A percentile compares a stretch with the other conserved stretches of the same genome.
These are phyloP conservation scores for Yamadazyma atmosphaerica DNA, from an alignment of 1,139 yeast species.

Conservation along the genomic window DNA sequence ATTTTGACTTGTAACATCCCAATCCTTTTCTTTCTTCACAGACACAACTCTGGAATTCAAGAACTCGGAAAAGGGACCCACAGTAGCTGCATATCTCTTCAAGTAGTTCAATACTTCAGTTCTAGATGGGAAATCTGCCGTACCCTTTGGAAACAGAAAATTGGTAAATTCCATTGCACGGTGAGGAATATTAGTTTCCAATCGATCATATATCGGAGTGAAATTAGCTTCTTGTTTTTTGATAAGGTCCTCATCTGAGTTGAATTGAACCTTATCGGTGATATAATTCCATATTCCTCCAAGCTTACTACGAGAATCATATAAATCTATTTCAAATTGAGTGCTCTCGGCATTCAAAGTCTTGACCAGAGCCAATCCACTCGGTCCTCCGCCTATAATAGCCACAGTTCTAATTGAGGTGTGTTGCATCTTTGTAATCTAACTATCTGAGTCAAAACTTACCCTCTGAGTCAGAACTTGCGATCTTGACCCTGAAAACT, in stretches of 20 bases:
- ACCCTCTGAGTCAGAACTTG: too few species aligned
- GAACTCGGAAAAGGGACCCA: slow-evolving; percentile 18
- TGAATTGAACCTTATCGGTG: slow-evolving; percentile 21
- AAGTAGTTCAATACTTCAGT: slow-evolving; percentile 39
- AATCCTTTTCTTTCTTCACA: slow-evolving; percentile 16
- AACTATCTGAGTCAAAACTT: too few species aligned
- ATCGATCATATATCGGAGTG: slow-evolving; percentile 47
- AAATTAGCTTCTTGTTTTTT: slow-evolving; percentile 20
- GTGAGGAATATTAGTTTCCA: slow-evolving; percentile 49
- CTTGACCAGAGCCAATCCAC: slow-evolving; percentile 51
- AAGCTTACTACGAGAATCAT: slow-evolving; percentile 38
- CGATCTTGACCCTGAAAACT: too few species aligned
- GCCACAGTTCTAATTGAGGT: slow-evolving; percentile 24
- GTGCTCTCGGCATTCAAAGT: slow-evolving; percentile 44
- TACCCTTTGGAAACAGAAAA: slow-evolving; percentile 31
- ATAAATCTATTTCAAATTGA: slow-evolving; percentile 37
- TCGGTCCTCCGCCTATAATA: slow-evolving; percentile 54
- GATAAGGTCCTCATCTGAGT: slow-evolving; percentile 32
- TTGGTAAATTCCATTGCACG: slow-evolving; percentile 44
- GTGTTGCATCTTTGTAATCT: neutral
- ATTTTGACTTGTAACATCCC: neutral
- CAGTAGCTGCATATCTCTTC: slow-evolving; percentile 29
- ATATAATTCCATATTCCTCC: slow-evolving; percentile 55
- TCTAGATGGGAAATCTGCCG: slow-evolving; percentile 37
- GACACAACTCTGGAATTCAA: slow-evolving; percentile 6